phyloP scores from a whole-genome alignment of 306 rosid genomes.

The Citrullus mucosospermus region DNA sequence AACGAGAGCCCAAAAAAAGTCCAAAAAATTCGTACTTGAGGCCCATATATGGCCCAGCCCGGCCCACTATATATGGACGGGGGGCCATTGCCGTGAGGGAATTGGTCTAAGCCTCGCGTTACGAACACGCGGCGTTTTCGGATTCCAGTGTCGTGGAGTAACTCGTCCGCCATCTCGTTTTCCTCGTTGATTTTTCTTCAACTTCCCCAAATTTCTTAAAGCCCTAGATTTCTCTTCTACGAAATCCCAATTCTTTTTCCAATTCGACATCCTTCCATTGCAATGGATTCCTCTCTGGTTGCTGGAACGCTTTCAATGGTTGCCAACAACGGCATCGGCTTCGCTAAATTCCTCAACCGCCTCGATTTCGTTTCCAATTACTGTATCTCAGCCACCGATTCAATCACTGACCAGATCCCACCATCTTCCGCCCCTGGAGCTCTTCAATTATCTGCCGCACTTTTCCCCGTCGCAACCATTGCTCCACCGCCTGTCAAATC shows the following conservation, averaged over 20 bases:
- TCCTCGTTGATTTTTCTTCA: neutral
- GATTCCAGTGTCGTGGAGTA: neutral
- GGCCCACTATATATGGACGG: neutral
- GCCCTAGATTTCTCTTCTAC: neutral
- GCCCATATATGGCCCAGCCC: neutral
- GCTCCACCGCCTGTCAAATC: slow-evolving; percentile 70
- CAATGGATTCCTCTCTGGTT: slow-evolving; percentile 35
- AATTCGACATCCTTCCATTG: neutral
- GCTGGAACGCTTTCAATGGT: slow-evolving; percentile 37
- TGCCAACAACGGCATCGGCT: slow-evolving; percentile 33
- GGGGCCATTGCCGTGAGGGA: neutral
- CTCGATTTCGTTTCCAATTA: slow-evolving; percentile 15
- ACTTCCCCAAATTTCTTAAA: neutral
- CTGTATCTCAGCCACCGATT: slow-evolving; percentile 8
- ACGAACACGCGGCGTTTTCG: neutral
- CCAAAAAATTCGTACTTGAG: neutral
- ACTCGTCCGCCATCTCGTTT: neutral
- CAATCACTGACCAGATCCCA: slow-evolving; percentile 15
- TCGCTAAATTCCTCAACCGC: slow-evolving; percentile 40
- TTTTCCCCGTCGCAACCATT: slow-evolving; percentile 42
- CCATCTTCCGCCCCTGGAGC: slow-evolving; percentile 15
- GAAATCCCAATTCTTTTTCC: neutral
- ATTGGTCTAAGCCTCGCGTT: slow-evolving; percentile 2
- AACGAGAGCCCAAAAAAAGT: neutral
- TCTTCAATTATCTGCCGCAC: slow-evolving; percentile 46